Conservation (phyloP, 2,329 filamentous ascomycete species). For the Colletotrichum eremochloae region DNA sequence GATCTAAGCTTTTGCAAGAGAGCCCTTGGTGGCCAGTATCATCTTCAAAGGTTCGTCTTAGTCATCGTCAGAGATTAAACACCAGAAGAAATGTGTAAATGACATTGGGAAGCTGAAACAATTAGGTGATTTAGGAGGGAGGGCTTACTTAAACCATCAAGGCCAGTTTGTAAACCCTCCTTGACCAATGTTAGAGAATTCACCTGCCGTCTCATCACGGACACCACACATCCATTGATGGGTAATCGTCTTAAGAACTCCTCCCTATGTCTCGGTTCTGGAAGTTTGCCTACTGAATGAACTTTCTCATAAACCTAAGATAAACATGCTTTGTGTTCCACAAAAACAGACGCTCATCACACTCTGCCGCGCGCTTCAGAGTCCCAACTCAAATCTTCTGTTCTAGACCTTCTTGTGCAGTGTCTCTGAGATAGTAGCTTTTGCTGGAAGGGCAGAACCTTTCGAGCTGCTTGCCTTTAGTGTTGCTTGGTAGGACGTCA, state of each 20-base stretch:
- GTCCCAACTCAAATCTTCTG: not conserved
- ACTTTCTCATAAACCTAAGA: not conserved
- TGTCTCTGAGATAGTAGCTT: not conserved
- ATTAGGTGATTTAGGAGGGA: not conserved
- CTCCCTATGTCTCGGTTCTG: not conserved
- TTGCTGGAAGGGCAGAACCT: not conserved
- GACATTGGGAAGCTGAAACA: not conserved
- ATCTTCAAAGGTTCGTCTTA: not conserved
- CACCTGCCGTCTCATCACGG: not conserved
- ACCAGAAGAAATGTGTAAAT: not conserved
- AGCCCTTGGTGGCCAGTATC: not conserved
- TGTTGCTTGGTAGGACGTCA: not conserved
- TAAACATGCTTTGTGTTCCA: not conserved
- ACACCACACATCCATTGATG: not conserved
- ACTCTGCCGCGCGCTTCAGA: not conserved
- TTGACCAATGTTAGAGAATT: not conserved
- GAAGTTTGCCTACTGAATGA: not conserved
- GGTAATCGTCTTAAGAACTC: not conserved
- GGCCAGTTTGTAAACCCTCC: not conserved
- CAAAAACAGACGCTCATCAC: not conserved
- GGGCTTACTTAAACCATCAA: not conserved
- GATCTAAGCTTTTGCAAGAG: too few relatives aligned
- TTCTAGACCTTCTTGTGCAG: not conserved
- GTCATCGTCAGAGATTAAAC: not conserved
- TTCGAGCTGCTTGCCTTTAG: not conserved